A percentile compares a stretch with the other conserved stretches of the same genome.
Conservation (phyloP, 345 rosid species). For the Acer campestre region DNA sequence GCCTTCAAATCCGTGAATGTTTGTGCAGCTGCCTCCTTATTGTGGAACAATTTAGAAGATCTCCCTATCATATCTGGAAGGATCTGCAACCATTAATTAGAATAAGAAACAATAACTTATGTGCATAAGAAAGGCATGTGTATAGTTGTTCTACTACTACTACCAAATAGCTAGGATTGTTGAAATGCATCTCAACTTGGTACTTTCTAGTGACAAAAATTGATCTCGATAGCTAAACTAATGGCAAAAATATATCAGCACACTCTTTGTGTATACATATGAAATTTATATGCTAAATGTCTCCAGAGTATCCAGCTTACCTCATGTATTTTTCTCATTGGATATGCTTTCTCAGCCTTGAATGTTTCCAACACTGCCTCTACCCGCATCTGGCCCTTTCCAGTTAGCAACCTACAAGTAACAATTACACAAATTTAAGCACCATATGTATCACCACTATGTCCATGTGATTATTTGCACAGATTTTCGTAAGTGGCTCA, state of each 20-base stretch:
- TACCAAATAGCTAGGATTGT: not conserved
- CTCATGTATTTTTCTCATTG: conserved; percentile 62
- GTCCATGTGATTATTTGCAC: not conserved
- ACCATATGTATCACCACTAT: not conserved
- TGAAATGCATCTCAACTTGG: not conserved
- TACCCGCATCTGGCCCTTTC: conserved; percentile 90
- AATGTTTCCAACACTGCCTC: conserved; percentile 79
- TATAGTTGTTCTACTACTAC: not conserved
- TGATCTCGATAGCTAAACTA: not conserved
- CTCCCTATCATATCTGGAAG: conserved; percentile 79
- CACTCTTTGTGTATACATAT: not conserved
- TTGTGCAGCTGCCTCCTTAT: conserved; percentile 59
- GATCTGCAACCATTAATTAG: conserved; percentile 52
- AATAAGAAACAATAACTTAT: conserved; percentile 12
- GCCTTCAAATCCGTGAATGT: conserved; percentile 64
- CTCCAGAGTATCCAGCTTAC: conserved; percentile 43
- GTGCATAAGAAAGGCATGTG: not conserved
- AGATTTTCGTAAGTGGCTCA: conserved; percentile 10
- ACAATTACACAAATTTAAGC: not conserved
- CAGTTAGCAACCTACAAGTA: conserved; percentile 73
- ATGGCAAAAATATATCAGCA: not conserved
- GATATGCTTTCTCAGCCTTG: conserved; percentile 87
- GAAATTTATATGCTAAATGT: not conserved
- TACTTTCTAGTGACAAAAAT: not conserved
- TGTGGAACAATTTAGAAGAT: conserved; percentile 80